phyloP scores from a whole-genome alignment of 139 green algal species.

The Trebouxia sp. region DNA sequence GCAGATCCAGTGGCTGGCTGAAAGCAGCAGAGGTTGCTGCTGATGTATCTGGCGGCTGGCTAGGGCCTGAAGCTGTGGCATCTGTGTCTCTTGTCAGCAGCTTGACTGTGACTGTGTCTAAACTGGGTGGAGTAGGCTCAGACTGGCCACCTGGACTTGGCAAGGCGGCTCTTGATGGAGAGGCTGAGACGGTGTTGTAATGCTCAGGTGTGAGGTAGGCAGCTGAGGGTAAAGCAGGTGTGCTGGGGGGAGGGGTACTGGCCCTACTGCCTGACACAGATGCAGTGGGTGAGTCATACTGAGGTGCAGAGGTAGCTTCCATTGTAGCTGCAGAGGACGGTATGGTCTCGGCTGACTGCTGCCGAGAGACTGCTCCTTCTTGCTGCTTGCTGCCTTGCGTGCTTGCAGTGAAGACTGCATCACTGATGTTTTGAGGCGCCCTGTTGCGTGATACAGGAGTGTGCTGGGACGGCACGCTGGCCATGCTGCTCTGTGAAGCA shows the following conservation, averaged over 20 bases:
- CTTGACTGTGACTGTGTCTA: slow-evolving; percentile 1
- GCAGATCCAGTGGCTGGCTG: slow-evolving; percentile 15
- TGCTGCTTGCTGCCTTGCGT: slow-evolving; percentile 11
- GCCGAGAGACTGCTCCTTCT: background rate
- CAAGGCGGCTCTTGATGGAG: background rate
- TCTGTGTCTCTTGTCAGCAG: background rate
- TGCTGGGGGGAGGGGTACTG: background rate
- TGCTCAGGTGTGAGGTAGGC: slow-evolving; percentile 7
- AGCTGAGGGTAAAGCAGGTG: background rate
- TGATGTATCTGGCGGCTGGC: background rate
- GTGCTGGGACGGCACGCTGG: slow-evolving; percentile 3
- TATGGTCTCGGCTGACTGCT: slow-evolving; percentile 11
- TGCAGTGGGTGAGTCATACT: background rate
- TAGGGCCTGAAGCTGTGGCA: background rate
- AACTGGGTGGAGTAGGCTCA: background rate
- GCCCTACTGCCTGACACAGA: background rate
- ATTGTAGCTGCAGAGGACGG: slow-evolving; percentile 12
- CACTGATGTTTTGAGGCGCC: background rate
- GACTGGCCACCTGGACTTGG: background rate
- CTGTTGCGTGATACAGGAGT: background rate
- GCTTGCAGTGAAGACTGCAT: slow-evolving; percentile 7
- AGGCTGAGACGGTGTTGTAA: background rate
- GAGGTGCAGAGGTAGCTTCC: background rate
- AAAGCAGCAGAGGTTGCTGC: background rate
- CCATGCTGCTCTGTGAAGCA: slow-evolving; percentile 16